phyloP scores from a whole-genome alignment of 768 basidiomycete genomes.

The Xerocomellus chrysenteron region DNA sequence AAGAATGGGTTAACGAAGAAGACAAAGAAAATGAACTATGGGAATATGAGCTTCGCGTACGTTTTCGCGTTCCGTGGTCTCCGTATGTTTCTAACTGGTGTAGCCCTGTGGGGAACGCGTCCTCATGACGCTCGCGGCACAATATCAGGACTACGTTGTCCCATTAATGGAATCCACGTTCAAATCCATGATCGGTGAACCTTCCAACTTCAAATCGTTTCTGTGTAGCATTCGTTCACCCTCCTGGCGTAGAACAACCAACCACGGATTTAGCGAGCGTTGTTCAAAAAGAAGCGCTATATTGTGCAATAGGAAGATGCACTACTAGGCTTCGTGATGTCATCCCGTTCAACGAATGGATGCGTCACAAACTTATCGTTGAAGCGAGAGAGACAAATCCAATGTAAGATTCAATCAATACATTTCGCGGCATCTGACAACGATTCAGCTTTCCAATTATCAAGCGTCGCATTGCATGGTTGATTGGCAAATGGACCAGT shows the following conservation, averaged over 20 bases:
- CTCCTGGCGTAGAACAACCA: conserved; percentile 38
- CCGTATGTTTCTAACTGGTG: neutral
- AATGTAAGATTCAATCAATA: conserved; percentile 41
- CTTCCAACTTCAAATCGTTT: neutral
- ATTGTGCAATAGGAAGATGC: conserved; percentile 88
- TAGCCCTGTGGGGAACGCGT: conserved; percentile 96
- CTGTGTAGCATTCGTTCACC: neutral
- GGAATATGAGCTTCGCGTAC: conserved; percentile 89
- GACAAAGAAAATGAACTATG: conserved; percentile 89
- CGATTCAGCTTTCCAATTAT: conserved; percentile 77
- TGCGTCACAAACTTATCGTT: conserved; percentile 53
- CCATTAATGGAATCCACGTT: conserved; percentile 65
- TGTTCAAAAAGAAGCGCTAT: conserved; percentile 81
- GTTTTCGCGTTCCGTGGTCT: conserved; percentile 25
- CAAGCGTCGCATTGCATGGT: conserved; percentile 93
- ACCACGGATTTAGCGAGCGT: conserved; percentile 55
- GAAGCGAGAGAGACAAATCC: conserved; percentile 63
- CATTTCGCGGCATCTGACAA: conserved; percentile 6
- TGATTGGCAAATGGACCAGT: conserved; percentile 85
- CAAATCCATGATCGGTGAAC: conserved; percentile 56
- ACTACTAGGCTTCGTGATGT: conserved; percentile 56
- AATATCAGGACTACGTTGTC: conserved; percentile 67
- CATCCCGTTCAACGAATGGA: conserved; percentile 72
- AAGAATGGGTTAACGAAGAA: conserved; percentile 92
- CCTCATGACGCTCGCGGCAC: conserved; percentile 70